Conservation (phyloP, 2,329 filamentous ascomycete species). For the Nigrospora osmanthi region DNA sequence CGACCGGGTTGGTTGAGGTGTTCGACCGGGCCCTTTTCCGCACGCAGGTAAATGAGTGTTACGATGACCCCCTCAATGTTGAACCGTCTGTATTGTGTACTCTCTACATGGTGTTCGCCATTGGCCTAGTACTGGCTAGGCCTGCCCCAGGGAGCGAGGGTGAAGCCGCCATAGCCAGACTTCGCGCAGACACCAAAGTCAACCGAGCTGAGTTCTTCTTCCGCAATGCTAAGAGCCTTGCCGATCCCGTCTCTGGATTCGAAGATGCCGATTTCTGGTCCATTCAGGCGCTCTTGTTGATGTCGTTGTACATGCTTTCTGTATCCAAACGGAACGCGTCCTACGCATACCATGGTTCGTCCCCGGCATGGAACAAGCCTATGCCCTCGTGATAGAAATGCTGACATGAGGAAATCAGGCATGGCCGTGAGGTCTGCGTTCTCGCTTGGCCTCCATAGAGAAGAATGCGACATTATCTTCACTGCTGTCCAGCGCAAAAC, state of each 20-base stretch:
- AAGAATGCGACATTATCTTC: constrained; percentile 50
- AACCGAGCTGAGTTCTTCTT: constrained; percentile 58
- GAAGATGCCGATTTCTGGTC: constrained; percentile 59
- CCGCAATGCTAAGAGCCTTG: constrained; percentile 46
- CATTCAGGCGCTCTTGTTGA: constrained; percentile 54
- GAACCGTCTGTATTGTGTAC: constrained; percentile 48
- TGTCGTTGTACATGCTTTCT: constrained; percentile 56
- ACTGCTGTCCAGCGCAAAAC: constrained; percentile 32
- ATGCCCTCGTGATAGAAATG: background rate
- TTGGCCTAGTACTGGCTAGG: constrained; percentile 51
- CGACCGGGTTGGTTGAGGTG: constrained; percentile 52
- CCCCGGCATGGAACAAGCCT: background rate
- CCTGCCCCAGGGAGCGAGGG: constrained; percentile 41
- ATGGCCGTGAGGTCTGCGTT: constrained; percentile 58
- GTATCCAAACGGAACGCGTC: constrained; percentile 56
- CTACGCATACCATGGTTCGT: constrained; percentile 50
- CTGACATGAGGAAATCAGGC: constrained; percentile 25
- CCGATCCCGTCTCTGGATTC: constrained; percentile 36
- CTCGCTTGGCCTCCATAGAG: constrained; percentile 53
- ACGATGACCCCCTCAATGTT: constrained; percentile 41
- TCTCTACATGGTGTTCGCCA: constrained; percentile 54
- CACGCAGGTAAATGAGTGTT: constrained; percentile 41
- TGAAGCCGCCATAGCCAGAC: constrained; percentile 39
- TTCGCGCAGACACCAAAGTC: constrained; percentile 33
- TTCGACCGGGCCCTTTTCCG: constrained; percentile 46